Base-by-base conservation (phyloP, 805 yeast genomes). In the Aciculoconidium aculeatum region DNA sequence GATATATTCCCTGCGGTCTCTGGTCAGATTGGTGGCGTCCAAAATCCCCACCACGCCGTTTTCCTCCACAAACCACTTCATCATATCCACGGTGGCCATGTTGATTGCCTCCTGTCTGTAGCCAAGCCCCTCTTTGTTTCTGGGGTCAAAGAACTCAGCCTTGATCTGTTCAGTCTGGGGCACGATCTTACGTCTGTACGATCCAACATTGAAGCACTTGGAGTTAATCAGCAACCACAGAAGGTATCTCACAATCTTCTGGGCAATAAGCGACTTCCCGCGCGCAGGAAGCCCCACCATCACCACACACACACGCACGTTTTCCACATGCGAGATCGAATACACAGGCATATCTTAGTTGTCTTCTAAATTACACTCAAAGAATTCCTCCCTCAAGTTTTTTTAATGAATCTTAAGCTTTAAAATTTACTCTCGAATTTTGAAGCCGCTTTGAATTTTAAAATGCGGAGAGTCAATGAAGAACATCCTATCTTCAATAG, bases 231-330 rank as follows among this genome's bases (percentile, higher is more conserved):
- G 81, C 21, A 90, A 68, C 98, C 98, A 92, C 18, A 87, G 77
- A 31, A 92, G 67, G 50, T 90, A 92, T 26, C 97, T 71, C 17
- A 90, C 95, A 31, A 92, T 81, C 53, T 90, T 92, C 51, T 87
- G 95, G 3, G 97, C 87, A 39, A 92, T 90, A 55, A 87, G 78
- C 3, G 95, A 82, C 55, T 92, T 92, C 3, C 98, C 98, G 34
- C 97, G 72, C 9, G 92, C 90, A 8, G 94, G 94, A 21, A 82
- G 60, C 2, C 94, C 94, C 21, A 83, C 92, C 83, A 85, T 82
- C 11, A 85, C 79, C 22, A 85, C 95, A 61, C 94, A 85, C 16
- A 85, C 77, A 39, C 87, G 70, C 30, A 80, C 69, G 49, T 81
- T 80, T 44, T 77, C 84, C 19, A 77, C 79, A 37, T 72, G 77